A percentile compares a stretch with the other conserved stretches of the same genome.
Evolutionary conservation across 2,329 filamentous ascomycete species (phyloP).

Genomic region (Lasiodiplodia sp.): DNA sequence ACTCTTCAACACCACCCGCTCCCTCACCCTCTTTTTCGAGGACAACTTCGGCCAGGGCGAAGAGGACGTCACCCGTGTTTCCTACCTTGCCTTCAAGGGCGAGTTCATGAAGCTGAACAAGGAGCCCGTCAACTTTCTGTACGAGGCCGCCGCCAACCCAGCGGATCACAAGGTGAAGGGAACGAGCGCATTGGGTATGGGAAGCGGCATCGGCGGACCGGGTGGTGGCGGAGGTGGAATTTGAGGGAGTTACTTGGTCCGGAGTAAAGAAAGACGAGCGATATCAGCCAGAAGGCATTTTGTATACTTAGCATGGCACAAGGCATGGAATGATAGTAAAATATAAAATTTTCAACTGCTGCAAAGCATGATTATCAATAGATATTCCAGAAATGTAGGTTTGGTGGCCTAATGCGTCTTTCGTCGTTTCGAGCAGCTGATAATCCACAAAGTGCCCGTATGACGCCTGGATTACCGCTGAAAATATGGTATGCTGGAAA

Average conservation of each 20-base stretch:
- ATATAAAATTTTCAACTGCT: not conserved
- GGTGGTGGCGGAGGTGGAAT: conserved; percentile 30
- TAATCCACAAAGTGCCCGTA: not conserved
- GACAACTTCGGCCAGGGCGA: conserved; percentile 84
- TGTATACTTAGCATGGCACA: conserved; percentile 7
- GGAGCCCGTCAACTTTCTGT: conserved; percentile 85
- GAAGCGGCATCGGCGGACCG: conserved; percentile 36
- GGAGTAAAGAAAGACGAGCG: not conserved
- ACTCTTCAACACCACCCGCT: conserved; percentile 84
- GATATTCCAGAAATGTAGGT: not conserved
- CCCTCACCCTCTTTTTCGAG: conserved; percentile 84
- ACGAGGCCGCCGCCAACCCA: conserved; percentile 93
- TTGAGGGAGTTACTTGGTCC: not conserved
- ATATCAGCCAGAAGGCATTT: conserved; percentile 10
- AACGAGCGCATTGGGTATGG: conserved; percentile 47
- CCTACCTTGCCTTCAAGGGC: conserved; percentile 90
- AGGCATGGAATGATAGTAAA: not conserved
- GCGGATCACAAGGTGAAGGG: conserved; percentile 73
- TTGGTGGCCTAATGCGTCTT: not conserved
- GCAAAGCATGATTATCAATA: not conserved
- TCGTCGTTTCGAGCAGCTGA: not conserved
- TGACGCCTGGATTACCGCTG: not conserved
- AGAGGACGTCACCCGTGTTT: conserved; percentile 74
- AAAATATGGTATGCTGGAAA: not conserved
- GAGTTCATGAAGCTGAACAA: conserved; percentile 88